Base-by-base conservation (phyloP, 2,329 filamentous ascomycete genomes). In the Scytalidium sp. region DNA sequence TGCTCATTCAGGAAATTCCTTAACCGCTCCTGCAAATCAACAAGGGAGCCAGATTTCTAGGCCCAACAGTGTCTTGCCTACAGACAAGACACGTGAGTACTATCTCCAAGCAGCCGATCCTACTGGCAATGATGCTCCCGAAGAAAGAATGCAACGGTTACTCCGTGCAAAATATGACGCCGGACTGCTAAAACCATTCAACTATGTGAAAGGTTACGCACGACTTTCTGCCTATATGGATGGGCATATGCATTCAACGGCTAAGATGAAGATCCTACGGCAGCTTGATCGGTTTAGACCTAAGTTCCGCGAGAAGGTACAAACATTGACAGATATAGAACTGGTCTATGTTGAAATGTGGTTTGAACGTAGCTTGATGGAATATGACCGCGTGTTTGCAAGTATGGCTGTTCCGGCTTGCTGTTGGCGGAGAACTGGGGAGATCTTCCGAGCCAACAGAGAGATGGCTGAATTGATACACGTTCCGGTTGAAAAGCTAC, bases 341-440 rank as follows among this genome's bases (percentile, higher is more conserved):
- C 81, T 99, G 21, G 86, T 97, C 22, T 84, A 92, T 51, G 93
- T 97, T 10, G 94, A 99, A 71, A 97, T 97, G 90, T 97, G 94
- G 93, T 97, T 99, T 64, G 94, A 99, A 69, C 84, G 88, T 62
- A 94, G 89, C 56, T 73, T 99, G 59, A 94, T 97, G 88, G 94
- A 97, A 66, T 97, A 97, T 62, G 94, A 99, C 64, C 90, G 94
- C 25, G 92, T 99, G 1, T 99, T 99, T 73, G 94, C 94, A 2
- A 96, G 91, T 67, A 99, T 99, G 94, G 94, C 94, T 2, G 93
- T 99, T 54, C 94, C 94, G 0, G 94, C 94, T 13, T 99, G 94
- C 70, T 96, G 93, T 67, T 99, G 94, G 94, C 81, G 94, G 62
- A 80, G 94, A 63, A 99, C 94, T 0, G 94, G 94, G 9, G 94